These are phyloP conservation scores for Fragaria vesca DNA, from an alignment of 306 rosid species.

Conservation along the genomic window DNA sequence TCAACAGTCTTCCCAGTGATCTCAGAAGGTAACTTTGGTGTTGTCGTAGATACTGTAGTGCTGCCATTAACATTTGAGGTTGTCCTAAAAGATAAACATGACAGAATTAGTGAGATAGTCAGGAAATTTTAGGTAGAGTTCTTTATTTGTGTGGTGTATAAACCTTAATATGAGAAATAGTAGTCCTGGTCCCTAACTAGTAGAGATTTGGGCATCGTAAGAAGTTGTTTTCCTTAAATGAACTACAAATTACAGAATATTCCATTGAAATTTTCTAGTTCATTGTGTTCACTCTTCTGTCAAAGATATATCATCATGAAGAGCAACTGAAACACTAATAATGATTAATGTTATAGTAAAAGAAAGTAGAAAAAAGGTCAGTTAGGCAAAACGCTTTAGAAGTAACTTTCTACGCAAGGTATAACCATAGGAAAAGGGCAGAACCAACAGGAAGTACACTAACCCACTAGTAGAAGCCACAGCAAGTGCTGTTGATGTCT, in stretches of 20 bases:
- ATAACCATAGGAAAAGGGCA: neutral
- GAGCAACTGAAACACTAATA: neutral
- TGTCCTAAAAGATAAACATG: slow-evolving; percentile 48
- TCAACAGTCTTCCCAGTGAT: slow-evolving; percentile 93
- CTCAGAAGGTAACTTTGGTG: slow-evolving; percentile 88
- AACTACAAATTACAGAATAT: neutral
- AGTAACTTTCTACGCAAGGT: neutral
- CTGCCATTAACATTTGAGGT: slow-evolving; percentile 47
- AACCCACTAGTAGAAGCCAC: slow-evolving; percentile 79
- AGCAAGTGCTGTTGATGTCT: slow-evolving; percentile 54
- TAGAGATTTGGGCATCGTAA: neutral
- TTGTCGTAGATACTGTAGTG: slow-evolving; percentile 43
- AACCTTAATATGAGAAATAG: neutral
- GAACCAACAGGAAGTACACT: slow-evolving; percentile 23
- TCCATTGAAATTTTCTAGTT: neutral
- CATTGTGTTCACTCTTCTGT: neutral
- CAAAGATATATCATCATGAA: neutral
- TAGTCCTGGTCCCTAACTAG: neutral
- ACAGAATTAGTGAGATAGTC: slow-evolving; percentile 18
- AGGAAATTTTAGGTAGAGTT: neutral
- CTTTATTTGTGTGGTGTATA: neutral
- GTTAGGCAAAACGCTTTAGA: neutral
- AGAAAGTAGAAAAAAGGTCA: neutral
- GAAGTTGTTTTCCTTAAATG: neutral
- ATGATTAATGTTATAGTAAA: neutral